Evolutionary conservation across 176 grass and related monocot species (phyloP).

Genomic region (Chrysopogon serrulatus): DNA sequence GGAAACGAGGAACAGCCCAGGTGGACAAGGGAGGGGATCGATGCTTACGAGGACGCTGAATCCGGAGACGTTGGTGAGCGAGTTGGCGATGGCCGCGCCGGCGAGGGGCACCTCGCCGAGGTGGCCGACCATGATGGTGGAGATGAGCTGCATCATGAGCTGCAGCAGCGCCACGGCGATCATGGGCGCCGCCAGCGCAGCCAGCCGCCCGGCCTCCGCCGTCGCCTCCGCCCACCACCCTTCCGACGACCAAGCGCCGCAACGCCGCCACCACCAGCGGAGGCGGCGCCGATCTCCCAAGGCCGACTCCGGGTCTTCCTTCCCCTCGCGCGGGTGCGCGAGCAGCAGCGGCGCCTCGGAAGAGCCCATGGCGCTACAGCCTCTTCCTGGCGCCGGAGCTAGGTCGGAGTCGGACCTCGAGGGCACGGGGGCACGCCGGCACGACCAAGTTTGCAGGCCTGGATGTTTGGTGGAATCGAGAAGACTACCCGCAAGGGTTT

Average conservation of each 20-base stretch:
- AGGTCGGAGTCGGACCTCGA: too few species aligned
- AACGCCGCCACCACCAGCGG: not conserved
- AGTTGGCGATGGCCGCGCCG: slow-evolving; percentile 60
- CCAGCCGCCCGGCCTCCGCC: slow-evolving; percentile 41
- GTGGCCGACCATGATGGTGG: slow-evolving; percentile 69
- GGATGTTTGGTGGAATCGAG: too few species aligned
- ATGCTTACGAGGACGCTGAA: slow-evolving; percentile 74
- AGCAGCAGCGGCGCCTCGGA: slow-evolving; percentile 36
- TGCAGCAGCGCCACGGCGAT: slow-evolving; percentile 55
- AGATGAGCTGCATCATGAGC: slow-evolving; percentile 61
- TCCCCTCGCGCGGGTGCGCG: not conserved
- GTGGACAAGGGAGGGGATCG: not conserved
- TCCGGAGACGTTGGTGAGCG: slow-evolving; percentile 63
- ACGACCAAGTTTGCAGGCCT: too few species aligned
- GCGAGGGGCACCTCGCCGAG: slow-evolving; percentile 64
- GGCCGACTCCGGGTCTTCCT: not conserved
- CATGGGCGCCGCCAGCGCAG: slow-evolving; percentile 54
- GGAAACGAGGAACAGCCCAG: too few species aligned
- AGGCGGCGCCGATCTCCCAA: not conserved
- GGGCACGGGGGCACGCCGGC: too few species aligned
- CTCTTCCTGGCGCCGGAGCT: not conserved
- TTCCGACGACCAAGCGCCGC: not conserved
- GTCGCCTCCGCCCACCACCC: slow-evolving; percentile 22
- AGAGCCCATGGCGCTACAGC: slow-evolving; percentile 21
- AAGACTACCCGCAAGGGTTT: too few species aligned